Percentiles rank a stretch among this genome's conserved stretches.
These are phyloP conservation scores for barrel medic (Medicago truncatula) DNA, from an alignment of 306 rosid genomes.

Conservation along the genomic window MtrunA17r5.0-ANR NC_053044.1:44943501-44944000, in stretches of 20 bases:
- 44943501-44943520: slow-evolving; percentile 8
- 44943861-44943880: background rate
- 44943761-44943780: background rate
- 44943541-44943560: background rate
- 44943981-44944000: background rate
- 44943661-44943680: background rate
- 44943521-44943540: background rate
- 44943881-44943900: background rate
- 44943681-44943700: background rate
- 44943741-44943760: background rate
- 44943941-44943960: background rate
- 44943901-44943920: background rate
- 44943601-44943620: background rate
- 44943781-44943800: slow-evolving; percentile 8
- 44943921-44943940: background rate
- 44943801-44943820: background rate
- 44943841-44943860: no score
- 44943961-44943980: slow-evolving; percentile 16
- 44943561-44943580: slow-evolving; percentile 3
- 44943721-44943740: background rate
- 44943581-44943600: background rate
- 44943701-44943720: background rate
- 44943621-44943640: slow-evolving; percentile 10
- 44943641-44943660: slow-evolving; percentile 1
- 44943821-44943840: slow-evolving; percentile 6